phyloP scores from a whole-genome alignment of 345 rosid genomes.

The Arabidopsis thaliana region DNA sequence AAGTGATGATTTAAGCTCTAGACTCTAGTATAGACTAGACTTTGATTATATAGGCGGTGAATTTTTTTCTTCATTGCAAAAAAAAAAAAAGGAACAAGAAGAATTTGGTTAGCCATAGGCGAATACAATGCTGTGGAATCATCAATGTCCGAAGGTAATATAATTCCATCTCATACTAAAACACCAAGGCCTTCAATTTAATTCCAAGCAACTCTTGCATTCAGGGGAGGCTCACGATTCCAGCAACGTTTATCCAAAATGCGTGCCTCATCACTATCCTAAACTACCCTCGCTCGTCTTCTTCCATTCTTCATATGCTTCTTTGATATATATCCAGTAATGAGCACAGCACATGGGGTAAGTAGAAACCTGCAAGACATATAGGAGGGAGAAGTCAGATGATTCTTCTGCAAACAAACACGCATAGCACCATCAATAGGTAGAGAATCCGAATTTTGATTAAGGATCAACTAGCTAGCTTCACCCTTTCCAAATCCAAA shows the following conservation, averaged over 20 bases:
- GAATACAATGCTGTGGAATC: conserved; percentile 15
- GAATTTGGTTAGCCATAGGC: conserved; percentile 19
- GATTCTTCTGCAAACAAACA: not conserved
- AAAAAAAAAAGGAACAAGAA: not conserved
- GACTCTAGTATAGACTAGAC: not conserved
- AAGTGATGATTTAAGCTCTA: not conserved
- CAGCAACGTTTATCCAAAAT: conserved; percentile 12
- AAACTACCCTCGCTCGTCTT: conserved; percentile 2
- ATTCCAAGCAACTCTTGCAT: conserved; percentile 19
- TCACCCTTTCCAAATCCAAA: conserved; percentile 17
- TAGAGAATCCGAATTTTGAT: not conserved
- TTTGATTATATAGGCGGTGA: not conserved
- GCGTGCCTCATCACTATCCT: conserved; percentile 20
- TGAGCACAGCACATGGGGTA: conserved; percentile 21
- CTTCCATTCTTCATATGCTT: conserved; percentile 14
- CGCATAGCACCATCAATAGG: not conserved
- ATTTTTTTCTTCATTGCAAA: conserved; percentile 6
- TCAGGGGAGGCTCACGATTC: conserved; percentile 23
- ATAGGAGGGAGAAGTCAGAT: not conserved
- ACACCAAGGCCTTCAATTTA: conserved; percentile 26
- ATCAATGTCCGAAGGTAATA: conserved; percentile 26
- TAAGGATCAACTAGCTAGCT: conserved; percentile 8
- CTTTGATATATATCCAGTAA: conserved; percentile 18
- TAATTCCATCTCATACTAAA: conserved; percentile 36
- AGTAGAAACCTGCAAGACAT: conserved; percentile 17